These are phyloP conservation scores for Neonectria sp. DNA, from an alignment of 2,329 filamentous ascomycete species.

Conservation along the genomic window DNA sequence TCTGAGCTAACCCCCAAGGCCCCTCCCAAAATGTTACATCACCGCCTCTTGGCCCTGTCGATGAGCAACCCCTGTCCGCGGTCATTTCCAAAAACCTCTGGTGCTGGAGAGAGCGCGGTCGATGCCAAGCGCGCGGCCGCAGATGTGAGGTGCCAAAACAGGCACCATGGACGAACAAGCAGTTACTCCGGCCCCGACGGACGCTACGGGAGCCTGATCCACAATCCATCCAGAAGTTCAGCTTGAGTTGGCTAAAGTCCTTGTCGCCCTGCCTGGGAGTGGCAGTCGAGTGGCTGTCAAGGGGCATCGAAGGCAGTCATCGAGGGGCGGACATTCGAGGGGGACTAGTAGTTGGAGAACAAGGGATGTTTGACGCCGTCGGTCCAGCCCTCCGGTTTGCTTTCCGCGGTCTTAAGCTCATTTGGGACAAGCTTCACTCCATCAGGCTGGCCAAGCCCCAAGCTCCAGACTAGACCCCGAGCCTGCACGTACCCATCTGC, in stretches of 20 bases:
- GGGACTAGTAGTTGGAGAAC: slow-evolving; percentile 29
- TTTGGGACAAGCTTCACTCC: slow-evolving; percentile 35
- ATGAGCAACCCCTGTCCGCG: slow-evolving; percentile 41
- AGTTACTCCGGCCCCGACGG: slow-evolving; percentile 26
- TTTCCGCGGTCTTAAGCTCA: slow-evolving; percentile 43
- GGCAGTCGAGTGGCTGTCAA: slow-evolving; percentile 22
- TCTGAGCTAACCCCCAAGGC: slow-evolving; percentile 11
- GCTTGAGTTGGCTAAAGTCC: slow-evolving; percentile 27
- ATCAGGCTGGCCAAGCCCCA: slow-evolving; percentile 18
- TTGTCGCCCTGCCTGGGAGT: slow-evolving; percentile 10
- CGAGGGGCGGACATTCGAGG: slow-evolving; percentile 27
- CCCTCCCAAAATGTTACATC: slow-evolving; percentile 31
- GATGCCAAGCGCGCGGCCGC: slow-evolving; percentile 37
- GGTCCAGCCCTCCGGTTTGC: slow-evolving; percentile 35
- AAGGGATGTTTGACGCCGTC: slow-evolving; percentile 31
- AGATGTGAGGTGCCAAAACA: slow-evolving; percentile 36
- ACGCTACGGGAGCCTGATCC: slow-evolving; percentile 32
- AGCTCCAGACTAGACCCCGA: slow-evolving; percentile 16
- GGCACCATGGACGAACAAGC: slow-evolving; percentile 32
- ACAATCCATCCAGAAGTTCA: slow-evolving; percentile 25
- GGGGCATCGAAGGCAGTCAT: slow-evolving; percentile 8
- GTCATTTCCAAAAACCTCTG: slow-evolving; percentile 31
- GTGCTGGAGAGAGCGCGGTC: slow-evolving; percentile 27
- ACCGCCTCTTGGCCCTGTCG: slow-evolving; percentile 36
- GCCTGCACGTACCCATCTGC: slow-evolving; percentile 22